Base-by-base conservation (phyloP, 23 red algal genomes). In the Pyropia haitanensis region DNA sequence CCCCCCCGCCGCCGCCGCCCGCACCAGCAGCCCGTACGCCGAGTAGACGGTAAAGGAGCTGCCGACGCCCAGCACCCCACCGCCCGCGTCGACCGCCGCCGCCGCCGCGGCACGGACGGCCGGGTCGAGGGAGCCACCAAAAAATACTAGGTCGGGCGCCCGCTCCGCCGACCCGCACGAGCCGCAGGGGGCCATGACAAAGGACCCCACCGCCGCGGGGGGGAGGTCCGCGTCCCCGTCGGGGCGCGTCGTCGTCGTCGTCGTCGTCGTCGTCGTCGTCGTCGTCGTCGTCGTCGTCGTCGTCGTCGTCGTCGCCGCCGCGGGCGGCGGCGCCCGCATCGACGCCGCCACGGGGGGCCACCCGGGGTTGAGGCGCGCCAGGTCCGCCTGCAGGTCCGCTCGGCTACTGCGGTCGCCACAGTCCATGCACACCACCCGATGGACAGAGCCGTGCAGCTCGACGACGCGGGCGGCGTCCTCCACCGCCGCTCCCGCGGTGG, bases 391-490 rank as follows among this genome's bases (percentile, higher is more conserved):
- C 61, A 91, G 76, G 18, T 25, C 18, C 9, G 54, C 61, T 1
- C 87, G 67, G 14, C 51, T 26, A 56, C 74, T 67, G 46, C 44
- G 56, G 7, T 51, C 78, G 54, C 77, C 77, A 65, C 87, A 91
- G 14, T 53, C 16, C 55, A 79, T 64, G 53, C 87, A 91, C 25
- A 48, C 58, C 1, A 76, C 58, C 17, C 49, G 50, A 53, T 91
- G 87, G 25, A 91, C 79, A 48, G 64, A 78, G 2, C 87, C 87
- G 60, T 91, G 87, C 23, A 91, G 75, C 53, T 91, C 87, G 3
- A 91, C 17, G n/a, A 91, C 28, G 14, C 52, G 50, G 53, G 0
- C 39, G 10, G 5, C 39, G 7, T 5, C 30, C 30, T 5, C 30
- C 30, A 2, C 30, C 30, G 2, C 30, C 30, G 2, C 30, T 5